These are phyloP conservation scores for Neurospora sp. DNA, from an alignment of 495 filamentous ascomycete species.

Conservation along the genomic window DNA sequence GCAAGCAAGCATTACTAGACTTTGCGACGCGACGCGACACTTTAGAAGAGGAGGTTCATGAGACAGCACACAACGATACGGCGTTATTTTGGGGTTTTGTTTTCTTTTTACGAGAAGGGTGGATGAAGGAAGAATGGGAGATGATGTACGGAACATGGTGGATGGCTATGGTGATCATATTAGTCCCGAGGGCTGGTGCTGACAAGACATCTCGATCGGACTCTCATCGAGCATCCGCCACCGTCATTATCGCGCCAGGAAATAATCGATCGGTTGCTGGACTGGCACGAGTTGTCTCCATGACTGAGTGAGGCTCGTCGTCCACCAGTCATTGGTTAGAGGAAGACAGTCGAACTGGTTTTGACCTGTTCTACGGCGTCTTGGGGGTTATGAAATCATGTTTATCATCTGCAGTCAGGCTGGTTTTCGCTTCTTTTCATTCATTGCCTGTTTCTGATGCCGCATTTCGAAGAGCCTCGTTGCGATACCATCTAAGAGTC, in stretches of 20 bases:
- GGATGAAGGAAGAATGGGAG: not conserved
- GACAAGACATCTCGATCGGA: not conserved
- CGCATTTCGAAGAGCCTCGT: not conserved
- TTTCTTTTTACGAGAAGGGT: not conserved
- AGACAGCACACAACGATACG: constrained; percentile 2
- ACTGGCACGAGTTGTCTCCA: not conserved
- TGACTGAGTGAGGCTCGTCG: not conserved
- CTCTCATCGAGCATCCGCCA: not conserved
- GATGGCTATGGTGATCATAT: not conserved
- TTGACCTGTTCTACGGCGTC: not conserved
- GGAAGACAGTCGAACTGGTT: not conserved
- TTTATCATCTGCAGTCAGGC: not conserved
- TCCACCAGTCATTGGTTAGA: not conserved
- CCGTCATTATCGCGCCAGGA: not conserved
- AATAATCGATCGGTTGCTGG: not conserved
- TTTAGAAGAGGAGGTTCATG: not conserved
- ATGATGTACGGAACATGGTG: not conserved
- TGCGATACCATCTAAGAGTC: not conserved
- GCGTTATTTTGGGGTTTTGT: constrained; percentile 14
- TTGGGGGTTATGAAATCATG: not conserved
- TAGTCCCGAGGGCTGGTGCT: too few species aligned
- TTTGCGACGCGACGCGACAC: not conserved
- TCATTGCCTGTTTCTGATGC: not conserved
- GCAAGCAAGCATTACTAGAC: not conserved
- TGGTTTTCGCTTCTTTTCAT: not conserved